phyloP scores from a whole-genome alignment of 495 filamentous ascomycete species.

The Aspergillus olivimuriae region DNA sequence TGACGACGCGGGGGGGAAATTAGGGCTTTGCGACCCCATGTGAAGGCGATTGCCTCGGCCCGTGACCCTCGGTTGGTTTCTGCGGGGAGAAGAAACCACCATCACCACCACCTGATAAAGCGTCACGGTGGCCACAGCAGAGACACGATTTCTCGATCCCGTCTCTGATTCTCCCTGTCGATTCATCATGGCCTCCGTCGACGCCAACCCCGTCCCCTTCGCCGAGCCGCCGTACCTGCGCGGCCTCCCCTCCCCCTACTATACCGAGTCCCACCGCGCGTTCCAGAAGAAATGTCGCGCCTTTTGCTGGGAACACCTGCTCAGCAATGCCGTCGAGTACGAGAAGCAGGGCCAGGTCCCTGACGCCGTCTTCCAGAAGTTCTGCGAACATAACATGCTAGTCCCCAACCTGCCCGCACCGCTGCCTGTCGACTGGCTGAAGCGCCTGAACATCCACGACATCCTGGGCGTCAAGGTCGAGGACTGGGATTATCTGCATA shows the following conservation, averaged over 20 bases:
- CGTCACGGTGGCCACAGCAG: neutral
- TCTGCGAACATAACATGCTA: constrained; percentile 57
- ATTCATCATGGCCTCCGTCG: constrained; percentile 27
- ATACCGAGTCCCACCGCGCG: constrained; percentile 49
- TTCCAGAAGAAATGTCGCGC: constrained; percentile 65
- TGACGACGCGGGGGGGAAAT: no score
- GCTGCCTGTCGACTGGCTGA: constrained; percentile 60
- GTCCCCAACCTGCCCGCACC: constrained; percentile 60
- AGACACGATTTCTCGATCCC: neutral
- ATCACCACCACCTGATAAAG: no score
- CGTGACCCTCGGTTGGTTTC: no score
- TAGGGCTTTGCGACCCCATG: no score
- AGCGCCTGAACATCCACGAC: constrained; percentile 55
- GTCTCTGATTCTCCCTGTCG: no score
- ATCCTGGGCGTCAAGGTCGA: constrained; percentile 66
- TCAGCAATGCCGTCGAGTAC: constrained; percentile 58
- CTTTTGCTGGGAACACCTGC: constrained; percentile 55
- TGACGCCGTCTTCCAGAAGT: constrained; percentile 52
- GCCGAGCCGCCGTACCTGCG: constrained; percentile 66
- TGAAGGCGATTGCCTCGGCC: no score
- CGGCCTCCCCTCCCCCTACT: constrained; percentile 65
- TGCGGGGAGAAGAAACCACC: no score
- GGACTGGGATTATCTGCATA: constrained; percentile 69
- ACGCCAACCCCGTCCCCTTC: constrained; percentile 54
- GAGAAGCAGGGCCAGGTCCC: constrained; percentile 57